Percentiles rank a stretch among this genome's conserved stretches.
Conservation (phyloP, 2,329 filamentous ascomycete species). For the Monosporascus sp. region DNA sequence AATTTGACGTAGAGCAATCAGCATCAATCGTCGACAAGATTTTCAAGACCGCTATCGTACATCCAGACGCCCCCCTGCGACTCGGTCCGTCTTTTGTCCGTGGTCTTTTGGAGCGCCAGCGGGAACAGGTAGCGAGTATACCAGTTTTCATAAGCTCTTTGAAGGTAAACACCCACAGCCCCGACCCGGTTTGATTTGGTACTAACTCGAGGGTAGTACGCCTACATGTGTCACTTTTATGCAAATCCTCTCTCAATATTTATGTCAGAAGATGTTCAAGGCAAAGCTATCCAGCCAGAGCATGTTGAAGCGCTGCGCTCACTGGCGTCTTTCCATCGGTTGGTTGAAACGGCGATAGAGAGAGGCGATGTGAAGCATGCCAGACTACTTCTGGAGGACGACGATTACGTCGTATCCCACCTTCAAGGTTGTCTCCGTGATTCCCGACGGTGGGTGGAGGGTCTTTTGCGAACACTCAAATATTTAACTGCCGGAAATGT, state of each 20-base stretch:
- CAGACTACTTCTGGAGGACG: conserved; percentile 52
- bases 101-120: conserved; percentile 64
- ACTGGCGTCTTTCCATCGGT: conserved; percentile 60
- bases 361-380: conserved; percentile 37
- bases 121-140: conserved; percentile 71
- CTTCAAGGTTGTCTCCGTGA: conserved; percentile 29
- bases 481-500: conserved; percentile 33
- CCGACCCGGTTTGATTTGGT: not conserved
- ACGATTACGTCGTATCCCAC: conserved; percentile 43
- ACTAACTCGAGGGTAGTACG: conserved; percentile 49
- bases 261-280: conserved; percentile 31
- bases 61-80: conserved; percentile 49
- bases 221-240: conserved; percentile 83
- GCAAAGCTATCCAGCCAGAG: conserved; percentile 44
- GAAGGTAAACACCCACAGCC: conserved; percentile 43
- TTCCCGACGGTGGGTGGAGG: conserved; percentile 32
- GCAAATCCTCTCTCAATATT: conserved; percentile 69
- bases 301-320: conserved; percentile 64
- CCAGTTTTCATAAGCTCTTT: conserved; percentile 66
- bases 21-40: conserved; percentile 67
- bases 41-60: conserved; percentile 60
- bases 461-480: conserved; percentile 44
- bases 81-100: conserved; percentile 60
- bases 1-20: conserved; percentile 74
- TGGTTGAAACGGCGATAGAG: conserved; percentile 44